Base-by-base conservation (phyloP, 1,139 yeast genomes). In the Torulaspora globosa region DNA sequence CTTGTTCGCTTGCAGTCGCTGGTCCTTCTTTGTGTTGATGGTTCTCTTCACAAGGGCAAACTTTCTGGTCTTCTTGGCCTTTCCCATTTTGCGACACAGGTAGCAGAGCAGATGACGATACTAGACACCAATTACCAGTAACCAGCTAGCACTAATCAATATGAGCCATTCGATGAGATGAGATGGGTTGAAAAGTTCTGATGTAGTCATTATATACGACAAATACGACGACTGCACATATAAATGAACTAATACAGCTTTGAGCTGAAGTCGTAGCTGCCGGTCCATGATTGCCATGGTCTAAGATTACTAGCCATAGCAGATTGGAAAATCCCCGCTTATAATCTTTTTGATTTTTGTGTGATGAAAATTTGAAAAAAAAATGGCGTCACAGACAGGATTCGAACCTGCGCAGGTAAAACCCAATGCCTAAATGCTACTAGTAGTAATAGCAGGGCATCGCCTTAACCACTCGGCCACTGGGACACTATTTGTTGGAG, bases 21-120 rank as follows among this genome's bases (percentile, higher is more conserved):
- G 78, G 56, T 88, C 96, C 57, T 84, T 86, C 54, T 83, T 74
- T 50, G 65, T 55, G 44, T 80, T 79, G 48, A 89, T 70, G 37
- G 89, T 79, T 50, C 96, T 79, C 69, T 92, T 92, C 50, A 87
- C 89, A 45, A 81, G 78, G n/a, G 95, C 96, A 62, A 90, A 88
- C 83, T 89, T 89, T 76, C 97, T 80, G 18, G 97, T 92, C 72
- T 90, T 92, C 72, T 84, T 89, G 35, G 96, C 96, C 67, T 89
- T 92, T 49, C 97, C 98, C 98, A 92, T 92, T n/a, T n/a, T 44
- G 23, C 43, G 4, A 21, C 5, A 19, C 11, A 12, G 18, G 8
- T 23, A 26, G 4, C 6, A 26, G 7, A 4, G 27, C 6, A 11
- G n/a, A n/a, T 11, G 12, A 16, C 12, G 18, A 18, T 11, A 11